Evolutionary conservation across 768 basidiomycete species (phyloP).

Genomic region (Hemileccinum impolitum): DNA sequence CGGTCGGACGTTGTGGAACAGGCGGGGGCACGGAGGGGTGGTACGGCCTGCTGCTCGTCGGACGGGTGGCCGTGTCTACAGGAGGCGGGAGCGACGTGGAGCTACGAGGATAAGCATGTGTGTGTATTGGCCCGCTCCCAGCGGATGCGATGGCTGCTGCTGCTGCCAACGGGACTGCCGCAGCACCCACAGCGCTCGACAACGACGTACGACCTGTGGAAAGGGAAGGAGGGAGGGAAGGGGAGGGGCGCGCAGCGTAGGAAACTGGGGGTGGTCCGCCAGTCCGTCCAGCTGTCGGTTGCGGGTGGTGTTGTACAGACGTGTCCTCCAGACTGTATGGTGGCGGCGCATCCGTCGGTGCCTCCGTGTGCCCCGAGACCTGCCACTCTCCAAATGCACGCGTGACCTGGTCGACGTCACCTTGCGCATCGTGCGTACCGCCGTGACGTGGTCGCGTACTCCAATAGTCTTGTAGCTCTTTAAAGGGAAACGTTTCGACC

Average conservation of each 20-base stretch:
- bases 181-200: background rate
- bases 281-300: background rate
- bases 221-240: background rate
- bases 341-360: conserved; percentile 54
- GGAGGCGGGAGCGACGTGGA: conserved; percentile 3
- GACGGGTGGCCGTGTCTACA: conserved; percentile 12
- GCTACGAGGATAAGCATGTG: background rate
- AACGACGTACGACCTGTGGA: conserved; percentile 6
- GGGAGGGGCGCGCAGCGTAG: conserved; percentile 5
- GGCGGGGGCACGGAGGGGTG: background rate
- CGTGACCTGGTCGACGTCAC: conserved; percentile 24
- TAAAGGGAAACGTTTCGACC: conserved; percentile 60
- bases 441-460: conserved; percentile 54
- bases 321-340: conserved; percentile 59
- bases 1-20: background rate
- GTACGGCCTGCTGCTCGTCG: background rate
- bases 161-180: background rate
- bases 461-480: conserved; percentile 79
- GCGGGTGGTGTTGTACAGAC: background rate
- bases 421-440: conserved; percentile 11
- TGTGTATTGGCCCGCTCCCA: background rate
- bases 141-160: background rate
- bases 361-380: background rate
- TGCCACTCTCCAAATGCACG: conserved; percentile 46
- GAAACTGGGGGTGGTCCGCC: background rate